These are phyloP conservation scores for Hypoxylon subgilvum DNA, from an alignment of 495 filamentous ascomycete species.

Conservation along the genomic window DNA sequence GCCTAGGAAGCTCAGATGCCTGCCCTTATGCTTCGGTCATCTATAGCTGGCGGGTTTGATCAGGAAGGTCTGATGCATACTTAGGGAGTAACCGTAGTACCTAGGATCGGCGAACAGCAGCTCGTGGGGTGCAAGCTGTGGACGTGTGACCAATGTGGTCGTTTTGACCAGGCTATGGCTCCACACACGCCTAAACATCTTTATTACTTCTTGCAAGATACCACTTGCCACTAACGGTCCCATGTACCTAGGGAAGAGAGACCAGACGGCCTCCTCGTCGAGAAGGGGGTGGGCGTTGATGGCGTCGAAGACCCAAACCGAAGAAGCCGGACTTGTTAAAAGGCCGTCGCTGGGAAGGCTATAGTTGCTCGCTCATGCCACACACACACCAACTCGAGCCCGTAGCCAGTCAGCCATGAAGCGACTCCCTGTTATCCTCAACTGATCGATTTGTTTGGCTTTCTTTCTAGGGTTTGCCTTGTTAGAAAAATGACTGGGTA, in stretches of 20 bases:
- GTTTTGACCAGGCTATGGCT: conserved; percentile 45
- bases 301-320: conserved; percentile 33
- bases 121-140: conserved; percentile 45
- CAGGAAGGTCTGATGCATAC: conserved; percentile 35
- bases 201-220: conserved; percentile 43
- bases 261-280: conserved; percentile 59
- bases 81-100: conserved; percentile 39
- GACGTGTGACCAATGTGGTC: conserved; percentile 44
- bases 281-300: conserved; percentile 39
- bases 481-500: conserved; percentile 42
- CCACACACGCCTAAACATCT: conserved; percentile 46
- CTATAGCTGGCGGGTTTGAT: conserved; percentile 37
- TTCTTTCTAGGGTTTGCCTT: conserved; percentile 8
- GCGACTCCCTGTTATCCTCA: conserved; percentile 17
- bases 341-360: conserved; percentile 31
- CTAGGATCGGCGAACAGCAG: conserved; percentile 43
- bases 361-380: conserved; percentile 23
- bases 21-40: conserved; percentile 34
- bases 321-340: conserved; percentile 34
- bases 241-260: conserved; percentile 43
- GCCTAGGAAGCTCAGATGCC: conserved; percentile 30
- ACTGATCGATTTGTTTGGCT: conserved; percentile 22
- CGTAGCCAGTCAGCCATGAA: conserved; percentile 22
- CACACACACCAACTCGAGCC: conserved; percentile 21
- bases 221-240: conserved; percentile 42